Evolutionary conservation across 257 asterid species (phyloP).

Genomic region (Solanum chmielewskii): DNA sequence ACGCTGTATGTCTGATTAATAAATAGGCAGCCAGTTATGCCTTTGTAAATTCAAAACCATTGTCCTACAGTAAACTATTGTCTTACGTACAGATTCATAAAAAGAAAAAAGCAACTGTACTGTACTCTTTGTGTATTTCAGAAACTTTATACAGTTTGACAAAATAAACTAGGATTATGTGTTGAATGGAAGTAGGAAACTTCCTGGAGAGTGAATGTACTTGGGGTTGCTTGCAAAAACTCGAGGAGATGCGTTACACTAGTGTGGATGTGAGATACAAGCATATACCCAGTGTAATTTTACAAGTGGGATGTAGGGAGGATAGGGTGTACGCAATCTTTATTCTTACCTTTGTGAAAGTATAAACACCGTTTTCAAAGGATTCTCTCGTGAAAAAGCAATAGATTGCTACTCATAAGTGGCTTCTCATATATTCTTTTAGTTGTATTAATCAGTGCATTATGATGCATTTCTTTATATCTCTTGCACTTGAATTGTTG

Average conservation of each 20-base stretch:
- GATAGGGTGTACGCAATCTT: neutral
- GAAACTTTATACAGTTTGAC: neutral
- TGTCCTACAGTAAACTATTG: neutral
- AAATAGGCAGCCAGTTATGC: neutral
- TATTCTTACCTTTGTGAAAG: neutral
- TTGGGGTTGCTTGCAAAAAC: neutral
- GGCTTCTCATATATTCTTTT: neutral
- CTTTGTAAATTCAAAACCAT: neutral
- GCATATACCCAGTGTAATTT: neutral
- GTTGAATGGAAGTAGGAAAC: neutral
- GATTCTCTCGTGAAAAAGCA: neutral
- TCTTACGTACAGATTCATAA: neutral
- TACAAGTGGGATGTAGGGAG: neutral
- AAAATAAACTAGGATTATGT: neutral
- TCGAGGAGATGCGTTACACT: neutral
- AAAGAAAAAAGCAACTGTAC: neutral
- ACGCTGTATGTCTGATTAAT: neutral
- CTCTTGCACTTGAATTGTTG: neutral
- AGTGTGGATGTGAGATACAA: too few species aligned
- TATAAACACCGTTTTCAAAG: neutral
- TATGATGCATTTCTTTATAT: neutral
- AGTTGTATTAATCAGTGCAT: neutral
- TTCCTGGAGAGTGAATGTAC: neutral
- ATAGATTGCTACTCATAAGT: neutral
- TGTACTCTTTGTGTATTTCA: neutral